Evolutionary conservation across 768 basidiomycete species (phyloP), one percentile per base, ranked within the genome.

Genomic region (Mycena vitilis): DNA sequence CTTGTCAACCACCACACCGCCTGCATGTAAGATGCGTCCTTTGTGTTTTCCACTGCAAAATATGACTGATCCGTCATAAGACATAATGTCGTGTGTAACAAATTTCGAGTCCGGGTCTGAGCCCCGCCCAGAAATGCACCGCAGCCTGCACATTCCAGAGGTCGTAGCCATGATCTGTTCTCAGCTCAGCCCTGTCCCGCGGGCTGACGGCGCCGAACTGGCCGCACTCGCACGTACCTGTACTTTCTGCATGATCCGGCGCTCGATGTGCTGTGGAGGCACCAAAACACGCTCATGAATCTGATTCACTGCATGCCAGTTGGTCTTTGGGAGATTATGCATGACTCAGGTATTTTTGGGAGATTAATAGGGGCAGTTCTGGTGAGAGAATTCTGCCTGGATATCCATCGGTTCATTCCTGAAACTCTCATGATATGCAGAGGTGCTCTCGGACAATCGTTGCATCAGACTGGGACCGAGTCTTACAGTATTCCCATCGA

Each of bases 281-380:
- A n/a, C 52, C 52, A 53, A 36, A 15, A 34, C 15, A 53, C 52
- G 34, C 8, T 55, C 36, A 38, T 55, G 53, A 55, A 55, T 55
- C 38, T 55, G 53, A 55, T 55, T 23, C 7, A 25, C 11, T 25
- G 56, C 40, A 42, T 57, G 56, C 56, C 42, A 5, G 10, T 18
- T 8, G 55, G 23, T 40, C n/a, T 56, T 20, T 56, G n/a, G 37
- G 52, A 53, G 36, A 11, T 16, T 30, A 8, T 53, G 30, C 6
- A 7, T 13, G 4, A 16, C 8, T 15, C 25, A 34, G 23, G 15
- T 36, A 12, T 6, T 30, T 6, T 36, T 8, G 30, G 30, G 13
- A 16, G 5, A 1, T 53, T 34, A 5, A 5, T 30, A 5, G 30
- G 30, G 30, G 3, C 30, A 5, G 30, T 30, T 30, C 30, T 30